Evolutionary conservation across 2,329 filamentous ascomycete species (phyloP).

Genomic region (Penicillium glabrum): DNA sequence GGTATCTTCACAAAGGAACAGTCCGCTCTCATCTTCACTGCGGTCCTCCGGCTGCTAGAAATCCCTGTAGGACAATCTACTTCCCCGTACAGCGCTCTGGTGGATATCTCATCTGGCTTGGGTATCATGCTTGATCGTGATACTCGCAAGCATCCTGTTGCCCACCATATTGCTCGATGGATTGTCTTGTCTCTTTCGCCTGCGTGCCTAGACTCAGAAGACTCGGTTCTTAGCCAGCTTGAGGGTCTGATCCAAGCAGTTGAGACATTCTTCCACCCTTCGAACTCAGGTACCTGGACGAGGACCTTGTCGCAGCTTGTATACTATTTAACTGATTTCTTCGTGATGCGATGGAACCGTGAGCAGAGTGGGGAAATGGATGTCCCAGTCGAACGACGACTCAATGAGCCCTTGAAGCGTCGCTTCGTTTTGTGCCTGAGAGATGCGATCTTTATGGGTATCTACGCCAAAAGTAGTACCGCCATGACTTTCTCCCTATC

Average conservation of each 20-base stretch:
- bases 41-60: conserved; percentile 82
- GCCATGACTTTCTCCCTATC: conserved; percentile 90
- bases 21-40: conserved; percentile 88
- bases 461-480: conserved; percentile 92
- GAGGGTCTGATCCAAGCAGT: conserved; percentile 92
- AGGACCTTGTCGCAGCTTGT: conserved; percentile 85
- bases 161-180: conserved; percentile 90
- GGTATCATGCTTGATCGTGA: conserved; percentile 89
- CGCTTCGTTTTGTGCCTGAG: conserved; percentile 86
- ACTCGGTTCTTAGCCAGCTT: conserved; percentile 78
- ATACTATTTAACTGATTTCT: conserved; percentile 90
- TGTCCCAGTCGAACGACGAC: conserved; percentile 72
- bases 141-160: conserved; percentile 85
- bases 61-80: conserved; percentile 96
- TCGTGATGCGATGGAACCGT: conserved; percentile 95
- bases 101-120: conserved; percentile 80
- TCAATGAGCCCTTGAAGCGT: conserved; percentile 77
- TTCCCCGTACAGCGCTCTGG: conserved; percentile 77
- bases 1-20: conserved; percentile 93
- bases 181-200: conserved; percentile 92
- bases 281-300: conserved; percentile 91
- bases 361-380: conserved; percentile 92
- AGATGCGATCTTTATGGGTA: conserved; percentile 96
- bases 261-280: conserved; percentile 98
- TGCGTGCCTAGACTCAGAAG: conserved; percentile 70